phyloP scores from a whole-genome alignment of 2,329 filamentous ascomycete species.

The Blumeria hordei region DNA sequence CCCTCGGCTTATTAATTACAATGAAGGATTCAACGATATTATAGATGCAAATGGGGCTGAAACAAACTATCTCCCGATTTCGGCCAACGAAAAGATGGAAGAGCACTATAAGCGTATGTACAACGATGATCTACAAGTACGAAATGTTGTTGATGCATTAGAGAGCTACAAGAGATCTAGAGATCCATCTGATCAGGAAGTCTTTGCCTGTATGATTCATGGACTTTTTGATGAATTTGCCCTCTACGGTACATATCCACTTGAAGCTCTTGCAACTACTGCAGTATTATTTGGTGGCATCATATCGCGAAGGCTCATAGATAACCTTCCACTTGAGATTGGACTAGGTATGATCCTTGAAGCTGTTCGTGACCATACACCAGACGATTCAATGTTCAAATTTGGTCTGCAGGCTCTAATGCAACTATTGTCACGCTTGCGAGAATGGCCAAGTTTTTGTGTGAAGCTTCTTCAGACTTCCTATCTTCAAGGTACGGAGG shows the following conservation, averaged over 20 bases:
- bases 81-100: slow-evolving; percentile 80
- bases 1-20: slow-evolving; percentile 86
- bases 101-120: slow-evolving; percentile 98
- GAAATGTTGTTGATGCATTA: slow-evolving; percentile 63
- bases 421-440: slow-evolving; percentile 59
- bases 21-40: slow-evolving; percentile 73
- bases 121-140: slow-evolving; percentile 64
- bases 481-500: slow-evolving; percentile 61
- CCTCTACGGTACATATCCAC: slow-evolving; percentile 82
- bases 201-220: slow-evolving; percentile 97
- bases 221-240: slow-evolving; percentile 93
- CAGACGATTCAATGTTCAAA: slow-evolving; percentile 86
- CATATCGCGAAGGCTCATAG: slow-evolving; percentile 79
- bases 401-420: slow-evolving; percentile 89
- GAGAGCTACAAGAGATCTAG: slow-evolving; percentile 72
- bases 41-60: slow-evolving; percentile 65
- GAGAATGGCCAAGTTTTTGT: slow-evolving; percentile 92
- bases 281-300: slow-evolving; percentile 92
- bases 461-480: slow-evolving; percentile 62
- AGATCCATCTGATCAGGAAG: slow-evolving; percentile 66
- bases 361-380: slow-evolving; percentile 62
- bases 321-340: slow-evolving; percentile 72
- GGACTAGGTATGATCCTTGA: slow-evolving; percentile 97
- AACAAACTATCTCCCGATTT: slow-evolving; percentile 55
- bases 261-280: slow-evolving; percentile 88